Evolutionary conservation across 345 rosid species (phyloP), one percentile per base, ranked within the genome.

Genomic region (Gossypium raimondii): DNA sequence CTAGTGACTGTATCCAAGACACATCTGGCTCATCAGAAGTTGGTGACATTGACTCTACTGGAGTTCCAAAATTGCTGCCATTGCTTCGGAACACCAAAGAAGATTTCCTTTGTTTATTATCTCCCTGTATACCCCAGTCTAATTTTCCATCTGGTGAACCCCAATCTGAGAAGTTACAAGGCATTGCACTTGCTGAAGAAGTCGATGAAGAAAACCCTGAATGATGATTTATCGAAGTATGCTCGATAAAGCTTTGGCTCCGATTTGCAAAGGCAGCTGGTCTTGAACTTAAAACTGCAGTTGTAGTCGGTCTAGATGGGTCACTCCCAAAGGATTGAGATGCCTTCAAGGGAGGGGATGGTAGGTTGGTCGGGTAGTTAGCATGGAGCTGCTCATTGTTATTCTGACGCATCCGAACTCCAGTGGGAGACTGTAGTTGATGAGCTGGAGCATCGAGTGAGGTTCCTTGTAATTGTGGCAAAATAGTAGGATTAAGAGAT

Each of bases 131-230:
- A 11, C 91, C 87, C 97, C 97, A 93, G 82, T 91, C 93, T 60
- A 93, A 72, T 79, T 91, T 93, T 0, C 98, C 97, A 76, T 86
- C 87, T 10, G 95, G 87, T 7, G 98, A 91, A 16, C 89, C 92
- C 97, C 98, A 93, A 56, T 89, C 97, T 1, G 78, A 70, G 24
- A 84, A 67, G 64, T 81, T 80, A 47, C 85, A 69, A 60, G 80
- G 59, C 75, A 78, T 60, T 58, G 69, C 73, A 68, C 78, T 45
- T 34, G 85, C 77, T 11, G 85, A 76, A 60, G 87, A 63, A 25
- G 75, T 64, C 55, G 86, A 67, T 16, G 89, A 75, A 56, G 88
- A 75, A 64, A 75, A 67, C 48, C 84, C 79, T 7, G 82, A 58
- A 75, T 74, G 88, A 18, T 80, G 83, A 68, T 77, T 84, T 73